phyloP scores from a whole-genome alignment of 2,329 filamentous ascomycete genomes.

The Phaeophleospora eucalypticola region DNA sequence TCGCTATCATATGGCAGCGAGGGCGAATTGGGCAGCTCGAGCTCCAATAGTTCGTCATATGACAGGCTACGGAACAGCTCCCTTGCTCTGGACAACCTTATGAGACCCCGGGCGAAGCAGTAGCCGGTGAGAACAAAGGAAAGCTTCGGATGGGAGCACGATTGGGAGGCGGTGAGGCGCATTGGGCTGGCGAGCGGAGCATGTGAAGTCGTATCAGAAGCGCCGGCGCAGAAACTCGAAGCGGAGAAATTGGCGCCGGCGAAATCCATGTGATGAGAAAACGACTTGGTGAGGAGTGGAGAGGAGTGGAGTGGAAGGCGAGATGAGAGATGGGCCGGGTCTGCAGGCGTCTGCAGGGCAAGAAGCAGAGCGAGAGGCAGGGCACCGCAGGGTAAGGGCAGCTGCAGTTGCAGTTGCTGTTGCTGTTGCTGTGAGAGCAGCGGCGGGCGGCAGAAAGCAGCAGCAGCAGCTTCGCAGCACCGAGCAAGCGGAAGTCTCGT shows the following conservation, averaged over 20 bases:
- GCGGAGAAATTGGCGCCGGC: too few species aligned
- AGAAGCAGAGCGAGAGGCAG: neutral
- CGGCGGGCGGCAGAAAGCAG: neutral
- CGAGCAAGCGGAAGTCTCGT: neutral
- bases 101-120: too few species aligned
- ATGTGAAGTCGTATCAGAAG: too few species aligned
- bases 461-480: neutral
- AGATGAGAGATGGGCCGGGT: neutral
- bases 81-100: neutral
- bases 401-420: neutral
- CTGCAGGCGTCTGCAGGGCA: neutral
- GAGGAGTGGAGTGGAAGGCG: neutral
- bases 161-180: too few species aligned
- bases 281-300: neutral
- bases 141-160: neutral
- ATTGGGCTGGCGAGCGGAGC: too few species aligned
- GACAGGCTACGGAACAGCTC: neutral
- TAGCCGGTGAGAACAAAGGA: neutral
- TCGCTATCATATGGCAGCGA: too few species aligned
- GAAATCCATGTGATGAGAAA: too few species aligned
- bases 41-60: too few species aligned
- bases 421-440: neutral
- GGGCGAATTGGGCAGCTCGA: too few species aligned
- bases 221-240: too few species aligned
- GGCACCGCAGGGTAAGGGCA: neutral